These are phyloP conservation scores for Sporothrix protearum DNA, from an alignment of 2,329 filamentous ascomycete genomes.

Conservation along the genomic window DNA sequence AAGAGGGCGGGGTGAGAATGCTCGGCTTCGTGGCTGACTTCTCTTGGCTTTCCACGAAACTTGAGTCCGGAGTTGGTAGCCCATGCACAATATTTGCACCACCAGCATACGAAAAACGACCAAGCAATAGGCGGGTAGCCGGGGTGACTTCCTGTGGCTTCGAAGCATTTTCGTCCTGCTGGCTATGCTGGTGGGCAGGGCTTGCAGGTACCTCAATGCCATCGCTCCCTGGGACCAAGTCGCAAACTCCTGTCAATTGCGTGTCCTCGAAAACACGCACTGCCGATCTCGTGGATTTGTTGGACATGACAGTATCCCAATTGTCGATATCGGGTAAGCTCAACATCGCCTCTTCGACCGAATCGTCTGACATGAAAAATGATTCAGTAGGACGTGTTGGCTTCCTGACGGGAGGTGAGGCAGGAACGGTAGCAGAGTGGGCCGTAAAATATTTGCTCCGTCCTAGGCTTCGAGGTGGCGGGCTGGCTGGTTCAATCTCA, in stretches of 20 bases:
- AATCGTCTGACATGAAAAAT: slow-evolving; percentile 54
- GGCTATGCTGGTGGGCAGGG: neutral
- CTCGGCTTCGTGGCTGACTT: neutral
- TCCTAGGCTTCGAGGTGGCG: slow-evolving; percentile 33
- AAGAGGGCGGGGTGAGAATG: slow-evolving; percentile 18
- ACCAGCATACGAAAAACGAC: slow-evolving; percentile 29
- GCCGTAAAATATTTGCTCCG: slow-evolving; percentile 55
- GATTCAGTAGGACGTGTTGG: slow-evolving; percentile 37
- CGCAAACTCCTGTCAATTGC: slow-evolving; percentile 26
- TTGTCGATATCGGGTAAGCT: slow-evolving; percentile 51
- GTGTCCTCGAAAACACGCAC: slow-evolving; percentile 40
- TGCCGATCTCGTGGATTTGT: slow-evolving; percentile 37
- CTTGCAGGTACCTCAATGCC: slow-evolving; percentile 26
- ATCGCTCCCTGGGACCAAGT: slow-evolving; percentile 20
- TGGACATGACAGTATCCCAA: slow-evolving; percentile 40
- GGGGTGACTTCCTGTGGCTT: slow-evolving; percentile 14
- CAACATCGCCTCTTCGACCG: slow-evolving; percentile 52
- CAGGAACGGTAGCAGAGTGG: slow-evolving; percentile 11
- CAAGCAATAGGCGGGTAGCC: slow-evolving; percentile 20
- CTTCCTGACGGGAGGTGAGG: neutral
- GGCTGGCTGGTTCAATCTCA: slow-evolving; percentile 27
- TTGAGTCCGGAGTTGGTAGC: slow-evolving; percentile 41
- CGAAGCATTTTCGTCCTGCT: neutral
- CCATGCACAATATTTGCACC: slow-evolving; percentile 38
- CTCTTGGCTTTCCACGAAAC: slow-evolving; percentile 21